Conservation (phyloP, 2,329 filamentous ascomycete species). For the Ceratocystiopsis sp. region DNA sequence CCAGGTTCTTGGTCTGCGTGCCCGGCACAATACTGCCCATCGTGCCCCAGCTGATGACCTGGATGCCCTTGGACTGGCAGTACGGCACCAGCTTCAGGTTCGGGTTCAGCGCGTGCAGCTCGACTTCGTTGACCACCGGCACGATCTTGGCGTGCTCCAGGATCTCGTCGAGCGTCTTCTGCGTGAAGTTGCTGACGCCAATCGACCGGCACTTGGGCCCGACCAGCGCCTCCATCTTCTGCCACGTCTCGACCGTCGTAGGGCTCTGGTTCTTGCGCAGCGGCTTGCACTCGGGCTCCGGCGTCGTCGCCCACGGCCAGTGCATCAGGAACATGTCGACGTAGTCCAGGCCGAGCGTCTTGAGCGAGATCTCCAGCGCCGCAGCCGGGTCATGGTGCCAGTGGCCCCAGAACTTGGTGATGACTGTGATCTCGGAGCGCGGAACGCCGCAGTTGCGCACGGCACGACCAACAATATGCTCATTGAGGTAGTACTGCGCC, state of each 20-base stretch:
- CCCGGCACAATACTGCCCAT: slow-evolving; percentile 31
- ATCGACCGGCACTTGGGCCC: slow-evolving; percentile 35
- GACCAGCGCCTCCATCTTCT: slow-evolving; percentile 38
- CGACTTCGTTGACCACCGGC: slow-evolving; percentile 41
- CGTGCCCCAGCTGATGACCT: no score
- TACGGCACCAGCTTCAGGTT: slow-evolving; percentile 39
- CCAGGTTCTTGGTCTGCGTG: background rate
- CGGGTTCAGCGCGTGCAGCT: slow-evolving; percentile 47
- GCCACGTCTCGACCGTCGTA: slow-evolving; percentile 22
- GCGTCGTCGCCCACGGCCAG: slow-evolving; percentile 1
- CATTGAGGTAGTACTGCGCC: slow-evolving; percentile 48
- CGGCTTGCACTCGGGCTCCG: background rate
- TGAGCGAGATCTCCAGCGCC: slow-evolving; percentile 43
- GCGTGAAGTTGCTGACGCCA: slow-evolving; percentile 44
- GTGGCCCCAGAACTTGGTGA: slow-evolving; percentile 35
- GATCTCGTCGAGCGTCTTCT: slow-evolving; percentile 41
- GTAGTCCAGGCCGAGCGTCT: slow-evolving; percentile 25
- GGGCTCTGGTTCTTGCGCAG: background rate
- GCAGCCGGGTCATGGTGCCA: slow-evolving; percentile 16
- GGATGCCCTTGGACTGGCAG: slow-evolving; percentile 37
- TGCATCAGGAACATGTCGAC: slow-evolving; percentile 8
- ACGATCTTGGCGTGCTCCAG: slow-evolving; percentile 22
- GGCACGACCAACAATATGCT: slow-evolving; percentile 41
- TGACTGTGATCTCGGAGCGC: slow-evolving; percentile 44
- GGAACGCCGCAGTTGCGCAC: slow-evolving; percentile 32